Evolutionary conservation across 108 stramenopile species (phyloP).

Genomic region (Conticribra guillardii): DNA sequence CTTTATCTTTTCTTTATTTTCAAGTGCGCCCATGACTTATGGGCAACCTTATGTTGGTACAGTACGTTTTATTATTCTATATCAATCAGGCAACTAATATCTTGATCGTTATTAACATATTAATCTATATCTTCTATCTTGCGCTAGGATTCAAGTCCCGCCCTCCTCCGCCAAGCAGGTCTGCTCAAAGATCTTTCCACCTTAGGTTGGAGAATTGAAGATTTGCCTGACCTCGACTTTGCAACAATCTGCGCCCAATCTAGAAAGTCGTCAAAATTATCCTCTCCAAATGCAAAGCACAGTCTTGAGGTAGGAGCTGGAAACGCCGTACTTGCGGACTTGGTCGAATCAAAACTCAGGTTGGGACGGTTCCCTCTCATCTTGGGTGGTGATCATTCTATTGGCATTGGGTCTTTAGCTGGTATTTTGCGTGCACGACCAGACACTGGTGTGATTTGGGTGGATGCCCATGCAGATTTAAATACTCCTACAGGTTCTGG

Average conservation of each 20-base stretch:
- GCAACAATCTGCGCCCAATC: conserved; percentile 38
- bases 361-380: conserved; percentile 86
- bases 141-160: conserved; percentile 72
- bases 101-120: background rate
- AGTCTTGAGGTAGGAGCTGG: conserved; percentile 60
- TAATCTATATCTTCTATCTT: background rate
- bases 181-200: conserved; percentile 66
- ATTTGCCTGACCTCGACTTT: conserved; percentile 79
- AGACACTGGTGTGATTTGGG: conserved; percentile 96
- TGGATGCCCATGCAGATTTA: conserved; percentile 99
- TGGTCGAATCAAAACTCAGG: conserved; percentile 64
- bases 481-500: conserved; percentile 91
- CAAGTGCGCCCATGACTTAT: conserved; percentile 88
- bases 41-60: conserved; percentile 92
- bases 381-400: conserved; percentile 98
- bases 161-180: conserved; percentile 71
- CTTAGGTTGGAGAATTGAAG: conserved; percentile 89
- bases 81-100: background rate
- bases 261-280: conserved; percentile 1
- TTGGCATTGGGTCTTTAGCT: conserved; percentile 93
- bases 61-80: no score
- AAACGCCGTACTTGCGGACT: conserved; percentile 50
- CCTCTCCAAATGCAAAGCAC: conserved; percentile 73
- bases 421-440: conserved; percentile 88
- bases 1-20: conserved; percentile 14